Base-by-base conservation (phyloP, 768 basidiomycete genomes). In the Serendipita vermifera region DNA sequence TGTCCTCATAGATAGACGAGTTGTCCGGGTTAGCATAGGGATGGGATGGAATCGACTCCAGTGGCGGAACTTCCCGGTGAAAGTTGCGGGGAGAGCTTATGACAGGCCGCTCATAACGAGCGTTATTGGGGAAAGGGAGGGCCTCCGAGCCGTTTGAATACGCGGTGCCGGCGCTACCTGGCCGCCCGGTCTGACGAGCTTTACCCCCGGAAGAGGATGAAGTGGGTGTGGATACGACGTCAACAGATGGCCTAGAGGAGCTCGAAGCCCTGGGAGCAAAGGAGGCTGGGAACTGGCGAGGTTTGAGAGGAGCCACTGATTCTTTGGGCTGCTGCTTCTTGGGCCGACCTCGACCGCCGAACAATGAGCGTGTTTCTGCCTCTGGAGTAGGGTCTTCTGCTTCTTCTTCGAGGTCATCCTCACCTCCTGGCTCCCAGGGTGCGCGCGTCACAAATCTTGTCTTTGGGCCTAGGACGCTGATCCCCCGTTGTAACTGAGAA, bases 391-490 rank as follows among this genome's bases (percentile, higher is more conserved):
- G 62, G 38, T 80, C 79, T 26, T 73, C 72, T 31, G 73, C 78
- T 63, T 75, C 76, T 29, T 72, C 67, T 2, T 75, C 57, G 3
- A 67, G 65, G 35, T 69, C 70, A 3, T 67, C 35, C 33, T 71
- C 74, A 13, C 75, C 78, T 48, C 79, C 83, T 33, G 75, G 68
- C 68, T 88, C 86, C 87, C 87, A 90, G 36, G 87, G 87, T 15
- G 87, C 83, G 24, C 77, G 82, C 59, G 83, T 85, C 67, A 87
- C 84, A 64, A 87, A 80, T 53, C 81, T 80, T 76, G 88, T 85
- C 68, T 80, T 87, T 29, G 87, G 87, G n/a, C 87, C 87, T 32
- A 83, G 78, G 46, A 82, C 70, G 62, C 83, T 87, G 68, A 87
- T 77, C 55, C 81, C 75, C 58, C 74, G 67, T 1, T 73, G n/a